These are phyloP conservation scores for Paraurostyla sp. DNA, from an alignment of 73 alveolate species.

Conservation along the genomic window DNA sequence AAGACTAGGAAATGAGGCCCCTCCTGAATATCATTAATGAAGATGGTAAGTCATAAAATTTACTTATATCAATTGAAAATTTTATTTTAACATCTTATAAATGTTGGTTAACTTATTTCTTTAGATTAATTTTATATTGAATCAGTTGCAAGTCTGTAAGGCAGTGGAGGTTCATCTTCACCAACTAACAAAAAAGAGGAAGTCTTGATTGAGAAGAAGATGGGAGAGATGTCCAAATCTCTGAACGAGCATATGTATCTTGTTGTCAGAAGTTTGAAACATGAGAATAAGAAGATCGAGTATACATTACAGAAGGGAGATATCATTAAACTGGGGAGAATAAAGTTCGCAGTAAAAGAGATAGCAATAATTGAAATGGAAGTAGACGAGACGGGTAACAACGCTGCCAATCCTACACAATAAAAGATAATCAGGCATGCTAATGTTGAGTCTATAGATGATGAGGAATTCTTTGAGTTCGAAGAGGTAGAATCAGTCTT, in stretches of 20 bases:
- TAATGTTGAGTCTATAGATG: constrained; percentile 26
- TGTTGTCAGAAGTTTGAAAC: constrained; percentile 18
- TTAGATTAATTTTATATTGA: constrained; percentile 8
- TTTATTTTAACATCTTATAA: too few relatives aligned
- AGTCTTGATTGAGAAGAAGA: not conserved
- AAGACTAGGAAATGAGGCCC: not conserved
- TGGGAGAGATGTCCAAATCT: not conserved
- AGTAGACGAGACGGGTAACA: constrained; percentile 7
- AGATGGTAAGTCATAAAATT: not conserved
- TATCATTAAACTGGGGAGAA: constrained; percentile 63
- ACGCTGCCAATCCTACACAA: too few relatives aligned
- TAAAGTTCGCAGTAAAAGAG: constrained; percentile 57
- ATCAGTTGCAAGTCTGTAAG: not conserved
- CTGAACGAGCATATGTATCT: constrained; percentile 31
- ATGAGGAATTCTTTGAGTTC: constrained; percentile 43
- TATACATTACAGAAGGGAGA: constrained; percentile 51
- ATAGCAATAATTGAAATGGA: constrained; percentile 36
- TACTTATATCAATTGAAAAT: too few relatives aligned
- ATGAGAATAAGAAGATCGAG: not conserved
- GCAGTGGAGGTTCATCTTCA: not conserved
- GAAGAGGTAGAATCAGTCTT: not conserved
- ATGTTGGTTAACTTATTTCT: not conserved
- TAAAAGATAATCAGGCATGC: constrained; percentile 1
- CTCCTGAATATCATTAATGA: constrained; percentile 14
- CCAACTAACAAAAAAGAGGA: constrained; percentile 18